These are phyloP conservation scores for Camelina sativa DNA, from an alignment of 345 rosid genomes.

Conservation along the genomic window DNA sequence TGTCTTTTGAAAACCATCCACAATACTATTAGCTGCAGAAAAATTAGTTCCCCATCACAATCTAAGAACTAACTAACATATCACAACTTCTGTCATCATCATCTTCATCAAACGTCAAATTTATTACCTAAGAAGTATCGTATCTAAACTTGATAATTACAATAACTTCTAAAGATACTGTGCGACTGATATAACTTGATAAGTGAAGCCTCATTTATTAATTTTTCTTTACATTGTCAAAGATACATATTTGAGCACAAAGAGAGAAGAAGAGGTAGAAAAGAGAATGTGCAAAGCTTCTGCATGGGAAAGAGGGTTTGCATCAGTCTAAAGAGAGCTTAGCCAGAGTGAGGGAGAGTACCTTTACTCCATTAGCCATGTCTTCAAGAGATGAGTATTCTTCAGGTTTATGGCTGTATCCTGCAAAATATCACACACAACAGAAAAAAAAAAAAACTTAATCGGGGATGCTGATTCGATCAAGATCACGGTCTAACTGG, in stretches of 20 bases:
- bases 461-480: constrained; percentile 4
- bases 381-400: constrained; percentile 71
- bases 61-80: constrained; percentile 31
- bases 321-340: constrained; percentile 61
- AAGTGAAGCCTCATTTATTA: constrained; percentile 37
- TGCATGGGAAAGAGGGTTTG: constrained; percentile 20
- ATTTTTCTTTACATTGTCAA: constrained; percentile 36
- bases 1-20: constrained; percentile 32
- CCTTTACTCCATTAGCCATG: constrained; percentile 82
- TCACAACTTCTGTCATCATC: constrained; percentile 20
- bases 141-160: not conserved
- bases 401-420: constrained; percentile 96
- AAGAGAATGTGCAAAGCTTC: constrained; percentile 38
- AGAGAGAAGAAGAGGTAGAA: constrained; percentile 20
- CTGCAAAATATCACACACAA: constrained; percentile 50
- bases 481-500: not conserved
- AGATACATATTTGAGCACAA: constrained; percentile 35
- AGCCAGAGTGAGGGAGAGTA: constrained; percentile 73
- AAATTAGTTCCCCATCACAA: constrained; percentile 41
- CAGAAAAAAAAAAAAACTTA: not conserved
- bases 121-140: not conserved
- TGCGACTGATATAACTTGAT: constrained; percentile 8
- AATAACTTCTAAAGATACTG: not conserved
- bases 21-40: constrained; percentile 37
- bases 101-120: not conserved